Base-by-base conservation (phyloP, 2,329 filamentous ascomycete species). In the Claviceps digitariae region DNA sequence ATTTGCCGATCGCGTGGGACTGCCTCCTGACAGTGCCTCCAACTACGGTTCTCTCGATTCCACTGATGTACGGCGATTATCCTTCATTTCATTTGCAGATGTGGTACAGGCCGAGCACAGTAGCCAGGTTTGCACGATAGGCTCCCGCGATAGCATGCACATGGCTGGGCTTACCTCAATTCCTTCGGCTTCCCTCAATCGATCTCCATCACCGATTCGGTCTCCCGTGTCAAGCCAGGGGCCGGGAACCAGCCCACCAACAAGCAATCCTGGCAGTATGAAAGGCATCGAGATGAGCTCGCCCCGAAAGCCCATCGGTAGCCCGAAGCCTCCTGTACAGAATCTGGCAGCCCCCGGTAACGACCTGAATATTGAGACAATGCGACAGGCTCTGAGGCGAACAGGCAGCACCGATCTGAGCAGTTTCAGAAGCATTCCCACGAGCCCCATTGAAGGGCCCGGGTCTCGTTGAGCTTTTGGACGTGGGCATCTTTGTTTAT, bases 11-110 rank as follows among this genome's bases (percentile, higher is more conserved):
- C 69, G 69, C 48, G 74, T 65, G 49, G 61, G 63, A 56, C 64
- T 64, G 40, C 62, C 63, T 48, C 67, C 82, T 44, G 86, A 91
- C 59, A 75, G 75, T 27, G 81, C 81, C 1, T 87, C 84, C 54
- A 88, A 82, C 64, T 91, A 91, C 66, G 87, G 84, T 34, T 82
- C 84, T 47, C 73, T 91, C 56, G 90, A 95, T 27, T 69, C 67
- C 9, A 77, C 81, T 48, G 90, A 95, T 62, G 80, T 94, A 20
- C 83, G 88, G 47, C 82, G 91, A 23, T 72, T 97, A 57, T 93
- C 87, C 66, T 97, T 97, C 71, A 95, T 97, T 65, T 95, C 90
- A 8, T 97, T 97, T 68, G 90, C 91, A 56, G 91, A 97, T 63
- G 89, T 97, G 10, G 89, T 97, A 43, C 89, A 95, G 65, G 79